Conservation (phyloP, 2,329 filamentous ascomycete species). For the Phoma sp. region DNA sequence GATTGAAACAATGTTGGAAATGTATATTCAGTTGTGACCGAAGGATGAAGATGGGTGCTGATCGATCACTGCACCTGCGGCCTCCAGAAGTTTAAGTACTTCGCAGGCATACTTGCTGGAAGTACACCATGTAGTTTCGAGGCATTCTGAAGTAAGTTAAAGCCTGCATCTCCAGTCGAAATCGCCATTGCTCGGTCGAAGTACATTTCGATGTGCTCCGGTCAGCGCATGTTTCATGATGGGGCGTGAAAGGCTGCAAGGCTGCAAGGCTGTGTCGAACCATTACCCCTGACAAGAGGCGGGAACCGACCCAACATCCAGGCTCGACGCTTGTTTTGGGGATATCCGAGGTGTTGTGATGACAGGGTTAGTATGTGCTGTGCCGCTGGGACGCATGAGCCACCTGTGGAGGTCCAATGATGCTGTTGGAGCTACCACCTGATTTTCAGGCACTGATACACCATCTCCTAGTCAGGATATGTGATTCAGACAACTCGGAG, state of each 20-base stretch:
- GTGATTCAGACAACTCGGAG: background rate
- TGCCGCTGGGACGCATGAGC: background rate
- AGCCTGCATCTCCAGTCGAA: too few relatives aligned
- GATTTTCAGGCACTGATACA: too few relatives aligned
- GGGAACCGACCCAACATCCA: background rate
- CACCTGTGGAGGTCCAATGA: background rate
- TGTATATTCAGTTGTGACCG: too few relatives aligned
- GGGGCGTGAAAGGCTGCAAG: too few relatives aligned
- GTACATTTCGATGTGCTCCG: background rate
- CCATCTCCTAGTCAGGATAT: too few relatives aligned
- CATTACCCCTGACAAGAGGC: background rate
- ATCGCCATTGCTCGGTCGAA: background rate
- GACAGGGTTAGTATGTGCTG: background rate
- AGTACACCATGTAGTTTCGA: too few relatives aligned
- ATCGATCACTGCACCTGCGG: too few relatives aligned
- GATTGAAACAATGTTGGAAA: too few relatives aligned
- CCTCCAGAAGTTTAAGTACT: too few relatives aligned
- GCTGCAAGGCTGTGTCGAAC: background rate
- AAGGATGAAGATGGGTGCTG: too few relatives aligned
- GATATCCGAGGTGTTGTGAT: background rate
- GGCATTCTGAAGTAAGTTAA: background rate
- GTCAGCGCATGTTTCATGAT: constrained; percentile 1
- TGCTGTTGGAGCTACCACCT: background rate
- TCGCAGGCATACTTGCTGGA: too few relatives aligned
- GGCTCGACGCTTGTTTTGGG: background rate